Evolutionary conservation across 2,329 filamentous ascomycete species (phyloP).

Genomic region (Colletotrichum viniferum): DNA sequence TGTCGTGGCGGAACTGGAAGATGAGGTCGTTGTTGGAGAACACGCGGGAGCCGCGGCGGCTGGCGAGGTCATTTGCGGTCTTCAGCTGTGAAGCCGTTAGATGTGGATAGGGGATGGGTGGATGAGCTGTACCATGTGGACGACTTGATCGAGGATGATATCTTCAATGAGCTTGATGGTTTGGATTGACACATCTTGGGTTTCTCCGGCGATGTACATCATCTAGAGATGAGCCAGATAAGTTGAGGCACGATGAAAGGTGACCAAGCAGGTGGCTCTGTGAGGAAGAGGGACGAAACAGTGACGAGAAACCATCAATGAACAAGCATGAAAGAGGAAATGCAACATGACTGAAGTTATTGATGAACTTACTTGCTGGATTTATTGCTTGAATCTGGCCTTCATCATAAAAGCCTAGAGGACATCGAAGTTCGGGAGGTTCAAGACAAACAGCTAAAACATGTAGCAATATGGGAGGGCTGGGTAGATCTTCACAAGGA

Average conservation of each 20-base stretch:
- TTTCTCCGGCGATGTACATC: constrained; percentile 28
- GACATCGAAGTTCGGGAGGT: too few species aligned
- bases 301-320: background rate
- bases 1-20: constrained; percentile 28
- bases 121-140: constrained; percentile 18
- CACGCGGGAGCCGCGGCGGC: constrained; percentile 22
- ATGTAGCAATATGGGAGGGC: background rate
- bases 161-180: constrained; percentile 24
- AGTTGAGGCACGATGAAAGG: too few species aligned
- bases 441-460: background rate
- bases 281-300: background rate
- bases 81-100: constrained; percentile 12
- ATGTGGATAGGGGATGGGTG: too few species aligned
- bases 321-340: background rate
- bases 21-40: constrained; percentile 27
- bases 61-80: constrained; percentile 22
- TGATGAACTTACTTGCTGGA: background rate
- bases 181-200: constrained; percentile 12
- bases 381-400: constrained; percentile 12
- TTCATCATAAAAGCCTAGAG: background rate
- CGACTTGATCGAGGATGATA: constrained; percentile 23
- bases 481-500: background rate
- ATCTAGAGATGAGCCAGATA: background rate
- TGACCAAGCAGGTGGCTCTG: too few species aligned
- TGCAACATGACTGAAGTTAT: background rate